phyloP scores from a whole-genome alignment of 371 early-diverging fungal genomes.

The Mucor saturninus region DNA sequence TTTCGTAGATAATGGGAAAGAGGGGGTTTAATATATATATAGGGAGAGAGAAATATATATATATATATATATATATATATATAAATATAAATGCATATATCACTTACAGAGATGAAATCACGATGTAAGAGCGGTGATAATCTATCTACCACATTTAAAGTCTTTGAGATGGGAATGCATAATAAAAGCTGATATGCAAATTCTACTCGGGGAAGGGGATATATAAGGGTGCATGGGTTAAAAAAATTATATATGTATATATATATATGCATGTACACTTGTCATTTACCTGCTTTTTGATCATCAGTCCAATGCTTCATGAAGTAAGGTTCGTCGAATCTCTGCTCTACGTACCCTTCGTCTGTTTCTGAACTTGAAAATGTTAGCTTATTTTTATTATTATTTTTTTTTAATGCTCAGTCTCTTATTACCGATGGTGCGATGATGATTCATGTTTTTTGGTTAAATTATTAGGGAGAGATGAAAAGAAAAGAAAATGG shows the following conservation, averaged over 20 bases:
- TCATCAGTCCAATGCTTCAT: conserved; percentile 62
- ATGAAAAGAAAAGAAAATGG: too few species aligned
- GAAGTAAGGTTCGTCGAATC: conserved; percentile 57
- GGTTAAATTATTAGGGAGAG: too few species aligned
- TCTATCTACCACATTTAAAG: conserved; percentile 58
- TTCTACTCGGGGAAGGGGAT: conserved; percentile 42
- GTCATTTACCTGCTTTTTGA: conserved; percentile 61
- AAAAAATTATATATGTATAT: neutral
- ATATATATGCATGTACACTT: neutral
- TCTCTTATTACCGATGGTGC: too few species aligned
- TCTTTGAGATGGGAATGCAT: conserved; percentile 61
- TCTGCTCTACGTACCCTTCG: conserved; percentile 71
- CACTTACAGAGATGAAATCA: conserved; percentile 61
- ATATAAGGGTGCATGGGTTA: neutral
- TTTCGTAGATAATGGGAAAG: neutral
- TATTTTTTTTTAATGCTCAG: too few species aligned
- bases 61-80: too few species aligned
- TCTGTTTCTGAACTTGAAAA: conserved; percentile 37
- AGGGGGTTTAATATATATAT: neutral
- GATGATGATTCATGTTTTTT: too few species aligned
- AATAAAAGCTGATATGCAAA: conserved; percentile 70
- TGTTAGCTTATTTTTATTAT: neutral
- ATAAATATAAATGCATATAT: neutral
- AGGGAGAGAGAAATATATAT: neutral
- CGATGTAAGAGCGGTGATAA: conserved; percentile 67